Evolutionary conservation across 768 basidiomycete species (phyloP).

Genomic region (Amanita rimosa): DNA sequence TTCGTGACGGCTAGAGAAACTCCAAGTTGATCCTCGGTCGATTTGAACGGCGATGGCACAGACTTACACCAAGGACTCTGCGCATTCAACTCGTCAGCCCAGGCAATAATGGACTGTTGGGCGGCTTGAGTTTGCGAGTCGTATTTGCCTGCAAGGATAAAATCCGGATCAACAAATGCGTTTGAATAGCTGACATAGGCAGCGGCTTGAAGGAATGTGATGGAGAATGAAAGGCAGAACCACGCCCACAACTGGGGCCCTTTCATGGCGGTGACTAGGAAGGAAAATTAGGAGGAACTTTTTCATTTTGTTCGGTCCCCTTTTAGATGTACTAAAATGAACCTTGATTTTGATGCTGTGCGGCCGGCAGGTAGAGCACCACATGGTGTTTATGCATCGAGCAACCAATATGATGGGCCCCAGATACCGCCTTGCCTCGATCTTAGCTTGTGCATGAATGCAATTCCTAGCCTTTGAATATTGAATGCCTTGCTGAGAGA

Average conservation of each 20-base stretch:
- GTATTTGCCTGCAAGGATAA: slow-evolving; percentile 31
- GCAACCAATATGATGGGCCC: too few relatives aligned
- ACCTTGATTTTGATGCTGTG: too few relatives aligned
- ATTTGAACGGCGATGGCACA: neutral
- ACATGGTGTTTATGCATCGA: too few relatives aligned
- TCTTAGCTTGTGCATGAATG: too few relatives aligned
- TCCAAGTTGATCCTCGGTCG: neutral
- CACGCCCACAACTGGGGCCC: neutral
- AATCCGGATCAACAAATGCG: slow-evolving; percentile 43
- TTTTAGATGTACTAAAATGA: too few relatives aligned
- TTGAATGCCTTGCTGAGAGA: too few relatives aligned
- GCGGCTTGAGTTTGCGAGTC: slow-evolving; percentile 31
- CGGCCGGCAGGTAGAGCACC: too few relatives aligned
- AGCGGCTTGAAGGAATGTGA: slow-evolving; percentile 5
- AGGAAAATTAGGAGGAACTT: slow-evolving; percentile 11
- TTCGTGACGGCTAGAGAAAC: slow-evolving; percentile 30
- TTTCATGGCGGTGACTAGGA: slow-evolving; percentile 12
- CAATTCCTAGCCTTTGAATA: too few relatives aligned
- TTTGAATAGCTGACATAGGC: slow-evolving; percentile 37
- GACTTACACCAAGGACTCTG: slow-evolving; percentile 47
- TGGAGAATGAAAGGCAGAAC: slow-evolving; percentile 8
- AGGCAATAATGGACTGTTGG: slow-evolving; percentile 30
- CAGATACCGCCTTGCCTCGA: too few relatives aligned
- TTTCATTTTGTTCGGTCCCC: too few relatives aligned
- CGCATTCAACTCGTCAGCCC: slow-evolving; percentile 32